Evolutionary conservation across 1,284 basidiomycete genomes (phyloP), one percentile per base, ranked within the genome.

Genomic region (Rhodotorula sp.): DNA sequence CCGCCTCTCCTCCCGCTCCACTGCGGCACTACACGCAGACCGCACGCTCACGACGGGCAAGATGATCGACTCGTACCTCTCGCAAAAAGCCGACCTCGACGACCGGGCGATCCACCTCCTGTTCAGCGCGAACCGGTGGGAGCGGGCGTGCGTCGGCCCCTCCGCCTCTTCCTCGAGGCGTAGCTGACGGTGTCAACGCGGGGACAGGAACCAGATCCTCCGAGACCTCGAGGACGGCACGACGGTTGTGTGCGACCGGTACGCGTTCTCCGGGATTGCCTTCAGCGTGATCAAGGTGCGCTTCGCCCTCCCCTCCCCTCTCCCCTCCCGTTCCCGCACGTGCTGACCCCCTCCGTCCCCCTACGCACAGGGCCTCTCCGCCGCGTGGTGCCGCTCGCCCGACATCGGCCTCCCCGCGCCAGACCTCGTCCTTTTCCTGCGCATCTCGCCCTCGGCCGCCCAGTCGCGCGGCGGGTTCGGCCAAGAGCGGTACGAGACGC

Each of bases 91-190:
- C 17, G 92, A 98, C 34, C 85, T 98, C 64, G 92, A 97, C 81
- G 94, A 98, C 83, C 90, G 86, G 76, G 91, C 91, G 4, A 90
- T 99, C 67, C 96, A 99, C 80, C 87, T 98, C 1, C 87, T 99
- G 67, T 99, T 99, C 84, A 90, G 92, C 61, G 96, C 95, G 1
- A 99, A 99, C 81, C 88, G 96, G 34, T 99, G 97, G 96, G 96
- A 99, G 81, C 86, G 90, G 75, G 89, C 89, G 91, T 95, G 76
- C 80, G 88, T 86, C n/a, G 60, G 74, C 37, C 41, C 55, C 29
- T 8, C 29, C n/a, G n/a, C 51, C 54, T 59, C 56, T 36, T 39
- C 13, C 29, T 25, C 44, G 27, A n/a, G 7, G 22, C 46, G 2
- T 22, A 48, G 46, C 46, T 48, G 21, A 48, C 46, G 22, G 22